phyloP scores from a whole-genome alignment of 306 rosid genomes.

The Ochetophila trinervis region DNA sequence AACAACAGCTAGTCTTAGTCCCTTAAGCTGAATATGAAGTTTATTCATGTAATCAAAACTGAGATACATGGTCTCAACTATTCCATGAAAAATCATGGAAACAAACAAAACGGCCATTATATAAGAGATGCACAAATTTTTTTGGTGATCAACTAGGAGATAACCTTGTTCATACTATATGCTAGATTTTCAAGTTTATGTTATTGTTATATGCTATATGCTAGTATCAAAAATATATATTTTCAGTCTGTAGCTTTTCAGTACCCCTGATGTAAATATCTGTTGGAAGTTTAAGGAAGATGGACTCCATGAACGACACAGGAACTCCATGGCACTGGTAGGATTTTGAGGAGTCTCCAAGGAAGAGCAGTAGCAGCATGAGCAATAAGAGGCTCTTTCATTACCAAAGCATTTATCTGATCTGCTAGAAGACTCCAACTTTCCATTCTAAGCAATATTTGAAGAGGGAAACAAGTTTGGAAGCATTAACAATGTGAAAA shows the following conservation, averaged over 20 bases:
- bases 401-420: slow-evolving; percentile 6
- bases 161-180: no score
- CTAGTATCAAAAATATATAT: no score
- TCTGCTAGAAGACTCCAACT: slow-evolving; percentile 11
- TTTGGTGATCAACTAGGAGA: no score
- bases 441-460: slow-evolving; percentile 9
- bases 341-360: slow-evolving; percentile 16
- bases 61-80: slow-evolving; percentile 7
- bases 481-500: no score
- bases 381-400: slow-evolving; percentile 1
- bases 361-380: slow-evolving; percentile 10
- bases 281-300: slow-evolving; percentile 24
- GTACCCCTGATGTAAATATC: slow-evolving; percentile 18
- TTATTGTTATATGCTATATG: no score
- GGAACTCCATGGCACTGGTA: slow-evolving; percentile 23
- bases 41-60: not conserved
- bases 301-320: slow-evolving; percentile 29
- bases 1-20: no score
- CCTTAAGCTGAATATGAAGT: no score
- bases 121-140: no score
- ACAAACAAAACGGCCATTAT: no score
- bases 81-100: no score
- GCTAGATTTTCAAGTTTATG: no score
- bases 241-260: not conserved
- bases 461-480: no score